Conservation (phyloP, 768 basidiomycete genomes). For the Pleurotus eryngii region DNA sequence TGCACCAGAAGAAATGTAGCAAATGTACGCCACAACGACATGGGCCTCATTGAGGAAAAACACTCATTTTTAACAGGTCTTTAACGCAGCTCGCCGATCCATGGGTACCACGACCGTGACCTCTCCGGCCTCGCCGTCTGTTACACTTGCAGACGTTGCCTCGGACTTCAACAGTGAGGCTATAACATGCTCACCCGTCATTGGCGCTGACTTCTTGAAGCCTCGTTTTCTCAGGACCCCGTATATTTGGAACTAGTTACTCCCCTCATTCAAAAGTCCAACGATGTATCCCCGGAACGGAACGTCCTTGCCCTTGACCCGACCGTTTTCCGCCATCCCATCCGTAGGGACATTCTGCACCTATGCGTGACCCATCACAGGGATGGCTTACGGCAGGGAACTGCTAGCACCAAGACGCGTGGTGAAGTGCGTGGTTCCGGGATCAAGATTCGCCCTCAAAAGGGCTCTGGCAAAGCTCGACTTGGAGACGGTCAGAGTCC, state of each 20-base stretch:
- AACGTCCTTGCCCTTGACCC: slow-evolving; percentile 66
- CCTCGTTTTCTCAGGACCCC: slow-evolving; percentile 37
- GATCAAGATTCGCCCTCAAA: slow-evolving; percentile 85
- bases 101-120: not conserved
- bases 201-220: slow-evolving; percentile 23
- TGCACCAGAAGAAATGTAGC: not conserved
- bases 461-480: slow-evolving; percentile 88
- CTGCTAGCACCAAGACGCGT: slow-evolving; percentile 88
- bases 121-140: not conserved
- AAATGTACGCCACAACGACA: not conserved
- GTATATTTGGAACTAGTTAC: slow-evolving; percentile 62
- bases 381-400: slow-evolving; percentile 88
- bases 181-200: not conserved
- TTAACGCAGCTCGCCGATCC: not conserved
- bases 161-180: not conserved
- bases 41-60: not conserved
- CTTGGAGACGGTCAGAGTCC: slow-evolving; percentile 86
- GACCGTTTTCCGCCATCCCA: slow-evolving; percentile 83
- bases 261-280: slow-evolving; percentile 44
- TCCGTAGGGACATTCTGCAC: slow-evolving; percentile 91
- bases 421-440: slow-evolving; percentile 89
- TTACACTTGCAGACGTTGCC: not conserved
- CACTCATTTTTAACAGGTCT: not conserved
- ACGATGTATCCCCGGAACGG: slow-evolving; percentile 31
- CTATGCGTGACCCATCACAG: slow-evolving; percentile 86